Base-by-base conservation (phyloP, 116 monocot species). In the Trichopus zeylanicus region DNA sequence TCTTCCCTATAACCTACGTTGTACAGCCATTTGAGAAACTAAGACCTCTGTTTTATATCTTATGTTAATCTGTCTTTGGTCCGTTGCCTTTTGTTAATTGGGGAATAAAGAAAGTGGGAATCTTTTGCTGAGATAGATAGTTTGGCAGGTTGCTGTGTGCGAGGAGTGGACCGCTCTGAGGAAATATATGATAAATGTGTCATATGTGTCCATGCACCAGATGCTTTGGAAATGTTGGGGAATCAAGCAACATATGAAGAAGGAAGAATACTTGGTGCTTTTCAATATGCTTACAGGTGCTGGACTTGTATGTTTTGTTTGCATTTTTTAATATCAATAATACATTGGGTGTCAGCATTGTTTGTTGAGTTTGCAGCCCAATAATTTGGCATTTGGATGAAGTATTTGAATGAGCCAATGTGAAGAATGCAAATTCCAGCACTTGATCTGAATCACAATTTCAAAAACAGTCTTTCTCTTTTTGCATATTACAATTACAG, bases 161-260 rank as follows among this genome's bases (percentile, higher is more conserved):
- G 64, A 25, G 66, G 62, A 27, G 62, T 26, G 53, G 75, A 98
- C 55, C 48, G 63, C 59, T 77, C 84, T 51, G 66, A 75, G 33
- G 94, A 95, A 39, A 55, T 29, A 27, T 98, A 79, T 57, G 87
- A 91, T 76, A 68, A 62, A 58, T 88, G 91, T 55, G 64, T 98
- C 55, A 73, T 98, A 63, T 56, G 72, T 32, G 62, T 72, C 25
- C 82, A 98, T 60, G 91, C 98, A 23, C 87, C 85, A 33, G 91
- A 88, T 74, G 82, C 98, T 75, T 69, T 98, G 65, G 80, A 64
- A 72, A 57, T 98, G 62, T 61, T 98, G 61, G 98, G 98, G 68
- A 62, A 70, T 21, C 76, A 82, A 69, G 81, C 72, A 60, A 82
- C 88, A 37, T 71, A 85, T 31, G 91, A 98, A 9, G 98, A 98